These are phyloP conservation scores for Boletus rubropictus DNA, from an alignment of 768 basidiomycete species.

Conservation along the genomic window DNA sequence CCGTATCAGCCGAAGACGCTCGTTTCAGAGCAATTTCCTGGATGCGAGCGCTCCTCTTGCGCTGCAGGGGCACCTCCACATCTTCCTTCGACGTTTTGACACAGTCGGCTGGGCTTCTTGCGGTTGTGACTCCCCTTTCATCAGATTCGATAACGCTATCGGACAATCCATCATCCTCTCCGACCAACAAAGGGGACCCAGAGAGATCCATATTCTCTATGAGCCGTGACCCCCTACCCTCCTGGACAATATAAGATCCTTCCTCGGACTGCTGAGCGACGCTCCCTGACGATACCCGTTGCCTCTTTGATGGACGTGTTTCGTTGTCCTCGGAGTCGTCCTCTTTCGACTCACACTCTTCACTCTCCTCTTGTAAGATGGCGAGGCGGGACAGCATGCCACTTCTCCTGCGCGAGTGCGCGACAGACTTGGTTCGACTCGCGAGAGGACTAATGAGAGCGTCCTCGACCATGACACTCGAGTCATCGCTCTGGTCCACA, in stretches of 20 bases:
- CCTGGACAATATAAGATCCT: not conserved
- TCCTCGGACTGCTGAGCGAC: not conserved
- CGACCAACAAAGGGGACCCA: constrained; percentile 18
- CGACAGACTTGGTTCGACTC: constrained; percentile 11
- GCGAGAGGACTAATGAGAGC: constrained; percentile 21
- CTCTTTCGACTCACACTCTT: constrained; percentile 13
- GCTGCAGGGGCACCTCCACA: constrained; percentile 2
- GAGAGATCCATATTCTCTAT: constrained; percentile 26
- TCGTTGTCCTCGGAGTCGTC: constrained; percentile 6
- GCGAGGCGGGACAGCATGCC: constrained; percentile 12
- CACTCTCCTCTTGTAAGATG: constrained; percentile 27
- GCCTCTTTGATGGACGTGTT: constrained; percentile 20
- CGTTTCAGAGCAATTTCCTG: constrained; percentile 11
- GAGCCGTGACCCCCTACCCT: constrained; percentile 13
- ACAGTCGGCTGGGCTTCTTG: not conserved
- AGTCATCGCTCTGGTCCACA: constrained; percentile 6
- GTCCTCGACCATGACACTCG: constrained; percentile 14
- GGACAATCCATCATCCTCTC: not conserved
- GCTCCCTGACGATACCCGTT: constrained; percentile 4
- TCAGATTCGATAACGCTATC: not conserved
- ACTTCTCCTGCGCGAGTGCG: constrained; percentile 6
- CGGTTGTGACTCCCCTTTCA: not conserved
- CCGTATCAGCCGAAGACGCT: constrained; percentile 1
- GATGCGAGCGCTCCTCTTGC: constrained; percentile 25
- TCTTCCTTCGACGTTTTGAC: not conserved